Percentiles rank a stretch among this genome's conserved stretches.
Conservation (phyloP, 176 grass and related monocot species). For the Thalia dealbata region DNA sequence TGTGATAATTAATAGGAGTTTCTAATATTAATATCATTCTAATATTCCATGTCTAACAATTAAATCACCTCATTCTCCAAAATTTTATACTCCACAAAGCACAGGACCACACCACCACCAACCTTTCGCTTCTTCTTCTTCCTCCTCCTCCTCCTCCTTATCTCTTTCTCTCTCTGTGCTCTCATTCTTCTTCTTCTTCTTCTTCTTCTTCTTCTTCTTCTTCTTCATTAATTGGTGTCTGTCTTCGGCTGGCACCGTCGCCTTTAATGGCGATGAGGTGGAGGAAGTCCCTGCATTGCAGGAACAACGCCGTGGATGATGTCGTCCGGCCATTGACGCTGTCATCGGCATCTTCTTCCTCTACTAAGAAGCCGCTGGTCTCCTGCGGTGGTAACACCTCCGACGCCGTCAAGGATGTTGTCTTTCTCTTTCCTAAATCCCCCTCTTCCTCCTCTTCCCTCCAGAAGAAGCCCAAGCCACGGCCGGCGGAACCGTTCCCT, state of each 20-base stretch:
- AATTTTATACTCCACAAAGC: no score
- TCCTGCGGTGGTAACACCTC: conserved; percentile 46
- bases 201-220: no score
- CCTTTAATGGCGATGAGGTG: conserved; percentile 49
- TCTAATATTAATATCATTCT: no score
- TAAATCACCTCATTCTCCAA: no score
- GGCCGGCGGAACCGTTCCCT: conserved; percentile 14
- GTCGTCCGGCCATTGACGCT: conserved; percentile 24
- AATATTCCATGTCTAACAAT: no score
- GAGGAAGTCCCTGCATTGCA: conserved; percentile 75
- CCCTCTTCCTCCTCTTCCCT: conserved; percentile 12
- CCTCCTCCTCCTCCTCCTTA: no score
- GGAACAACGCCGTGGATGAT: conserved; percentile 49
- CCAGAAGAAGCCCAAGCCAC: not conserved
- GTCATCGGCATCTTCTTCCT: not conserved
- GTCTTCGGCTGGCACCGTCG: conserved; percentile 2
- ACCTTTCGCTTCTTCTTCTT: no score
- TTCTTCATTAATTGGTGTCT: no score
- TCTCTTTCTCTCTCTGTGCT: no score
- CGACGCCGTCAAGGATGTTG: conserved; percentile 13
- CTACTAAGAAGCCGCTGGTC: conserved; percentile 25
- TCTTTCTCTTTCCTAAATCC: conserved; percentile 18
- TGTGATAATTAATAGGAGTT: no score
- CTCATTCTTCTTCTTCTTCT: no score
- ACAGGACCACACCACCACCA: no score